Base-by-base conservation (phyloP, 129 eudicot genomes). In the Arctium lappa region DNA sequence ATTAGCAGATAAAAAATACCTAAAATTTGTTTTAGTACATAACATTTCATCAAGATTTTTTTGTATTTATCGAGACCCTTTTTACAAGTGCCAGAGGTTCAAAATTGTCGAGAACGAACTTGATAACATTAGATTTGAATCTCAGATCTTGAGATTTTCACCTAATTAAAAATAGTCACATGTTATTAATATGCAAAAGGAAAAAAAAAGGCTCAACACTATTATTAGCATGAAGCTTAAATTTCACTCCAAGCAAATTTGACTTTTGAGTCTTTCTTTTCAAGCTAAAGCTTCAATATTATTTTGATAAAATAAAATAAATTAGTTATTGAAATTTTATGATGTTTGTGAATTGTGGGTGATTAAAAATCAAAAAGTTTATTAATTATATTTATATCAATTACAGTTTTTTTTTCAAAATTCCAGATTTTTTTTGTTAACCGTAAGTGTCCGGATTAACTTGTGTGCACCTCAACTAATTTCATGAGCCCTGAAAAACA, bases 181-280 rank as follows among this genome's bases (percentile, higher is more conserved):
- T 60, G 68, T 60, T 60, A 60, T 60, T 60, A n/a, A 60, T 6
- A 60, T 60, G 29, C 27, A 60, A 1, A 22, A 22, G 27, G 27
- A 22, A 22, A 22, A 22, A 22, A 60, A 60, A 60, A n/a, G n/a
- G 2, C 68, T 6, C 68, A 44, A 56, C 79, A 37, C 18, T 36
- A 36, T 81, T 31, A 72, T 72, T 53, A 73, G 15, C 33, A 13
- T 37, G 56, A 56, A 71, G 40, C 78, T 73, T 73, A 60, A 79
- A 29, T 73, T 38, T 81, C 63, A 81, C 84, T 81, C 79, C 79
- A 81, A 74, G 80, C 85, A 81, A 74, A 39, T 81, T 74, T 79
- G 85, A 81, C 85, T 60, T 81, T 60, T 38, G 46, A 73, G 79
- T 39, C 85, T 63, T 74, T 10, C 66, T 38, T 74, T 81, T 74